Base-by-base conservation (phyloP, 2,329 filamentous ascomycete species). In the Huntiella moniliformis region DNA sequence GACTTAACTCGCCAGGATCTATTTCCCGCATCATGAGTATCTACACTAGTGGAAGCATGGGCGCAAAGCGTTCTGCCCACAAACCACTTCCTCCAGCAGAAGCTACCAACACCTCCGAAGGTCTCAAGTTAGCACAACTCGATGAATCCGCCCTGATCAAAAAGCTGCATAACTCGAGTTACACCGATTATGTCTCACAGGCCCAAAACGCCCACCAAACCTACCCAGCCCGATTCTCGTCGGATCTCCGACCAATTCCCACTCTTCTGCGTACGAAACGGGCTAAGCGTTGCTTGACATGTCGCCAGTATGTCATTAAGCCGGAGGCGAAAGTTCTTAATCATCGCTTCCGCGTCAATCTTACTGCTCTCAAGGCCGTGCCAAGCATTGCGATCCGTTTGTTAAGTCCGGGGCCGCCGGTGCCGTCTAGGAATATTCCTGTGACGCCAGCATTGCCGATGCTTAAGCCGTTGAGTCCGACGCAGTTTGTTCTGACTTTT, bases 251-350 rank as follows among this genome's bases (percentile, higher is more conserved):
- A 22, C 91, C 91, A 0, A 71, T 87, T 11, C 79, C 87, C 0
- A 80, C 82, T 12, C 71, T 92, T 2, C 74, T 98, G 11, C 79
- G 85, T 47, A 93, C 88, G 0, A 95, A 95, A 58, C 81, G 88
- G 34, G 86, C 85, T 15, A 96, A 95, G 64, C 83, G 91, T 39
- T 98, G 91, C 61, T 81, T 84, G 43, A 73, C 79, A 8, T 98
- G 91, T 63, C 80, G 91, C 10, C 88, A 96, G 63, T 95, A 96
- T 57, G 80, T 98, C 54, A 82, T 85, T 51, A 92, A 93, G 59
- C 91, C 88, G 11, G 91, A 98, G 61, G 74, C 79, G 49, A 98
- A 96, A 61, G 79, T 93, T 31, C 76, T 77, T 40, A 88, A 82
- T 44, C 91, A 82, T 5, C 80, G 87, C 28, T 96, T 91, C 71